Conservation (phyloP, 768 basidiomycete genomes). For the Thelephora ganbajun region DNA sequence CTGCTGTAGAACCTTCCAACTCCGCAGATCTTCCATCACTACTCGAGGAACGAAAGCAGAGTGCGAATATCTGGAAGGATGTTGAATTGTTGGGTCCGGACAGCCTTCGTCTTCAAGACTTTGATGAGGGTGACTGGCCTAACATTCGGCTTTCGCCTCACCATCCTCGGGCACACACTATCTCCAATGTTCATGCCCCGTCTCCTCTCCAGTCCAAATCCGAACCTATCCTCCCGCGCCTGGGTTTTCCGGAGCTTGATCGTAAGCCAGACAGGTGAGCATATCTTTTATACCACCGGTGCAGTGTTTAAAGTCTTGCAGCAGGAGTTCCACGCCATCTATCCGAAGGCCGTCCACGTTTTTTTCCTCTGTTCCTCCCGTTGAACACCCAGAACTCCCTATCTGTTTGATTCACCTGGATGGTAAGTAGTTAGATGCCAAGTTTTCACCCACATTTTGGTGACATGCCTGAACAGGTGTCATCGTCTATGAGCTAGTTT, state of each 20-base stretch:
- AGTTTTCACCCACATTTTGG: not conserved
- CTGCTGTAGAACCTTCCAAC: not conserved
- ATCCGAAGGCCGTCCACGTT: not conserved
- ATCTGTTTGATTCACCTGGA: slow-evolving; percentile 58
- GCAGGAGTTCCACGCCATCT: not conserved
- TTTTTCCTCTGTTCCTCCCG: not conserved
- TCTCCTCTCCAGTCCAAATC: not conserved
- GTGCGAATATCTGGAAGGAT: slow-evolving; percentile 26
- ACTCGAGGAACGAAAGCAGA: slow-evolving; percentile 6
- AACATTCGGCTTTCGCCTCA: not conserved
- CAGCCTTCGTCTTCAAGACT: slow-evolving; percentile 26
- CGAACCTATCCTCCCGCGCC: not conserved
- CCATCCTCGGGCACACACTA: not conserved
- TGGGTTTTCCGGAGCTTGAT: not conserved
- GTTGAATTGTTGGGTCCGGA: slow-evolving; percentile 32
- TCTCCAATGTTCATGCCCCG: not conserved
- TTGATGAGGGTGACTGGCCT: slow-evolving; percentile 24
- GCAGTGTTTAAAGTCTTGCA: not conserved
- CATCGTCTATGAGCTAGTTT: slow-evolving; percentile 57
- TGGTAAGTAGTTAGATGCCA: slow-evolving; percentile 29
- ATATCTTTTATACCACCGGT: not conserved
- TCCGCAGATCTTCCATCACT: not conserved
- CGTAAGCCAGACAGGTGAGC: not conserved
- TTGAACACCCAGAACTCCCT: slow-evolving; percentile 22
- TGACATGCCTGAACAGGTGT: slow-evolving; percentile 31